Base-by-base conservation (phyloP, 2,329 filamentous ascomycete genomes). In the Colletotrichum eleusines region DNA sequence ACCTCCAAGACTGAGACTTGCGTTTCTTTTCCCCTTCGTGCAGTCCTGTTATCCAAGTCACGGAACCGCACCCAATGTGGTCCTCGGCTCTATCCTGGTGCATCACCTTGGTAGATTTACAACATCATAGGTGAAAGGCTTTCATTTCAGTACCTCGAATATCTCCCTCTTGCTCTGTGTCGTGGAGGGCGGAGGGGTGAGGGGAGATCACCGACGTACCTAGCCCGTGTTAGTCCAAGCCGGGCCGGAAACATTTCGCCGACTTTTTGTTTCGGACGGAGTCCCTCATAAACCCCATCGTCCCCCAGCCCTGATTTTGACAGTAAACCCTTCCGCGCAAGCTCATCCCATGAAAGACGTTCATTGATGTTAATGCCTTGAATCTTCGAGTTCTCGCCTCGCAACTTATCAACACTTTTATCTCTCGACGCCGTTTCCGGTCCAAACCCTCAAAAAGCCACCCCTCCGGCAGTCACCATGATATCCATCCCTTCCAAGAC, bases 241-340 rank as follows among this genome's bases (percentile, higher is more conserved):
- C 6, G 4, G 28, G 33, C 58, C 69, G 69, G 69, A 63, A 35
- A 69, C 69, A 71, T 71, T 69, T 71, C 64, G 69, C 68, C 2
- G 53, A 71, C 69, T 63, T 69, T 68, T 26, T 62, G 38, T 18
- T 53, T 18, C 18, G 16, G 20, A 8, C 40, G 44, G 26, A 12
- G 16, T 50, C 59, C 7, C 42, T 57, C 16, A 53, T n/a, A 61
- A 42, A 14, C 23, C 53, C 59, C 42, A 26, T 16, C 42, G 20
- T 26, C 9, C 35, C 5, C 7, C 23, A 12, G 5, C 8, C n/a
- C 44, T 7, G 18, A 9, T 11, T 44, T 23, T 26, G 4, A 48
- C 12, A 31, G 11, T 5, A 31, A n/a, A 26, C 23, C 5, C 48
- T 26, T 12, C 9, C 23, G 4, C 8, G 12, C 11, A 9, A 18